These are phyloP conservation scores for Gymnopus androsaceus DNA, from an alignment of 1,284 basidiomycete species.

Conservation along the genomic window DNA sequence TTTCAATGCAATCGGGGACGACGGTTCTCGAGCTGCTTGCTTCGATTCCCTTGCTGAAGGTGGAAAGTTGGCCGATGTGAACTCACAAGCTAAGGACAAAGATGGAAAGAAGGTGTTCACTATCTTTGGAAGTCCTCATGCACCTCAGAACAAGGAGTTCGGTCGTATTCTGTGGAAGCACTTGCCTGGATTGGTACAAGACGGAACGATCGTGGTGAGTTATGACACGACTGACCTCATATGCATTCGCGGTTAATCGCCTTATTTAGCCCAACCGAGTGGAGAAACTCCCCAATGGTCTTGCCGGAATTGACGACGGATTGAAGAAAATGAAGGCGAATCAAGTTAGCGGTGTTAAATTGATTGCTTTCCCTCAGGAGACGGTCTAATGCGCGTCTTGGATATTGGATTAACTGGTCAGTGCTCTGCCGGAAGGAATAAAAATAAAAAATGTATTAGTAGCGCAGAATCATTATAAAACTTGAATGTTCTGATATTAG, in stretches of 20 bases:
- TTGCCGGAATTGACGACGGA: conserved; percentile 11
- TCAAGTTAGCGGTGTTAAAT: conserved; percentile 3
- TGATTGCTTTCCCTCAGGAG: conserved; percentile 8
- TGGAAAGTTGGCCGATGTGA: not conserved
- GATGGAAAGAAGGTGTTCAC: conserved; percentile 6
- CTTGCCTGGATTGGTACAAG: conserved; percentile 9
- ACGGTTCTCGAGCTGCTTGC: not conserved
- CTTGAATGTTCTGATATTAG: too few species aligned
- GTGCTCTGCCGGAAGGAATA: too few species aligned
- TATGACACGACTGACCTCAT: too few species aligned
- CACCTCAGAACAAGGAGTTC: conserved; percentile 5
- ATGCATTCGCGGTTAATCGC: not conserved
- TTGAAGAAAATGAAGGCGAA: not conserved
- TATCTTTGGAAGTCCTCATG: conserved; percentile 6
- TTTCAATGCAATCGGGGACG: not conserved
- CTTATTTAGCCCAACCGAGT: conserved; percentile 7
- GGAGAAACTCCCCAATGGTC: conserved; percentile 12
- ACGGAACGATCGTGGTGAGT: conserved; percentile 14
- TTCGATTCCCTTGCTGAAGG: not conserved
- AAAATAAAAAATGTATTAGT: too few species aligned
- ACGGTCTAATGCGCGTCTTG: not conserved
- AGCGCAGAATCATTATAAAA: too few species aligned
- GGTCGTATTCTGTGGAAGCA: conserved; percentile 8
- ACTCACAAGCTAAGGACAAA: not conserved
- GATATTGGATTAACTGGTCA: too few species aligned